Percentiles rank a stretch among this genome's conserved stretches.
phyloP scores from a whole-genome alignment of 176 grass and related monocot species.

The Sorghum bicolor region Sorghum_bicolor_NCBIv3 NC_012878.2:47044501-47045000 shows the following conservation, averaged over 20 bases:
- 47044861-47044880: background rate
- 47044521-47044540: background rate
- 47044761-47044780: background rate
- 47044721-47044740: background rate
- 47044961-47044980: slow-evolving; percentile 72
- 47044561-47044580: background rate
- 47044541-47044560: background rate
- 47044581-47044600: background rate
- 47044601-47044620: background rate
- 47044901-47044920: background rate
- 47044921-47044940: slow-evolving; percentile 65
- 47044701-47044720: background rate
- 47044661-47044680: background rate
- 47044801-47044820: background rate
- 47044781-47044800: background rate
- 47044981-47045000: slow-evolving; percentile 55
- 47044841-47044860: background rate
- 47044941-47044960: slow-evolving; percentile 78
- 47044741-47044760: background rate
- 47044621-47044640: background rate
- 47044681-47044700: background rate
- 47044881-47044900: background rate
- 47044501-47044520: background rate
- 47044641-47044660: background rate
- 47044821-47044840: background rate